A percentile compares a stretch with the other conserved stretches of the same genome.
Evolutionary conservation across 768 basidiomycete species (phyloP).

Genomic region (Pleurotus salmoneostramineus): DNA sequence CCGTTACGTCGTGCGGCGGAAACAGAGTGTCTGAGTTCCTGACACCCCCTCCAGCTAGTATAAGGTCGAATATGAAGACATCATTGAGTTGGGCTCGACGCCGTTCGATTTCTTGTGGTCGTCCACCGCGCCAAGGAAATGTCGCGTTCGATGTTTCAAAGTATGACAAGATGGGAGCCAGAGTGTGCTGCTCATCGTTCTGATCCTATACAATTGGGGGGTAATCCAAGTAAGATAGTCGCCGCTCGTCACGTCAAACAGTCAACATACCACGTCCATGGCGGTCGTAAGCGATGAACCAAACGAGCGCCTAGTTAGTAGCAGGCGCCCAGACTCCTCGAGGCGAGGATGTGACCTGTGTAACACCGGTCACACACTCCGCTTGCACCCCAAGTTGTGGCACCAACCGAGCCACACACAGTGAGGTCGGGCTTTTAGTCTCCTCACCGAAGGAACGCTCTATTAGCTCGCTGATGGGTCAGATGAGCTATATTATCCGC

Average conservation of each 20-base stretch:
- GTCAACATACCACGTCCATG: conserved; percentile 2
- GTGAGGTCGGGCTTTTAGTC: too few species aligned
- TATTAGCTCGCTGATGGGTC: too few species aligned
- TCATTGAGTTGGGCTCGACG: conserved; percentile 61
- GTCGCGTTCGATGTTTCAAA: conserved; percentile 50
- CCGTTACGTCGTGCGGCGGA: conserved; percentile 56
- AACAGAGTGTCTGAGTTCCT: conserved; percentile 57
- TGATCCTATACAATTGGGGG: conserved; percentile 12
- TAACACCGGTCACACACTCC: too few species aligned
- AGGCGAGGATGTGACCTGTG: too few species aligned
- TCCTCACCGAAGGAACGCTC: too few species aligned
- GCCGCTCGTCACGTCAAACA: conserved; percentile 3
- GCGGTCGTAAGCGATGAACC: background rate
- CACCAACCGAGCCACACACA: too few species aligned
- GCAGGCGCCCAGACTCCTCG: too few species aligned
- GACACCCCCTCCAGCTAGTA: conserved; percentile 64
- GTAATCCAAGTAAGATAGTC: background rate
- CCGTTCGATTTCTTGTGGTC: conserved; percentile 53
- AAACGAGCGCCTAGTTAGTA: background rate
- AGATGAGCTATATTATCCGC: too few species aligned
- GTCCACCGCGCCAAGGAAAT: conserved; percentile 59
- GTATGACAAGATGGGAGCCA: conserved; percentile 23
- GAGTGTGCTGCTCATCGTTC: conserved; percentile 3
- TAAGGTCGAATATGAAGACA: conserved; percentile 68
- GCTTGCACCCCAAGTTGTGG: too few species aligned